Conservation (phyloP, 208 protist species). For the Wallacemonas rigidus region DNA sequence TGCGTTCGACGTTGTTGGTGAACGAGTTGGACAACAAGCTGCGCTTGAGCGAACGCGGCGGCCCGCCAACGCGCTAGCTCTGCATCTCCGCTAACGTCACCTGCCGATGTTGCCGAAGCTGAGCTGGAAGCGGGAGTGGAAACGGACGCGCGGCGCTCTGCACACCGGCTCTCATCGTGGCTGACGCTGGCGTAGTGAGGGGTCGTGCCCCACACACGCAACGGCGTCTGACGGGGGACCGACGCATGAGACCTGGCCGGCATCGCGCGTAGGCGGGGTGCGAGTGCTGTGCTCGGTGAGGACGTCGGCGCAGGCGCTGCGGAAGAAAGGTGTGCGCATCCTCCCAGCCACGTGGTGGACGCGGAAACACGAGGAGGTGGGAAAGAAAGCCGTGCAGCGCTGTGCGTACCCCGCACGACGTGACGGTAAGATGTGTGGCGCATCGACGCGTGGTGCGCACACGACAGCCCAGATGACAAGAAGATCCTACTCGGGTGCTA, state of each 20-base stretch:
- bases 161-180: no score
- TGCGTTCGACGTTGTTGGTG: background rate
- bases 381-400: background rate
- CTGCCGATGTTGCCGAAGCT: background rate
- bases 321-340: background rate
- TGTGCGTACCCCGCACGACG: constrained; percentile 9
- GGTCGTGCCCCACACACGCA: no score
- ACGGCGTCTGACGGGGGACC: no score
- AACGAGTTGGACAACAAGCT: constrained; percentile 1
- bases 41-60: constrained; percentile 5
- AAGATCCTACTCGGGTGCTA: background rate
- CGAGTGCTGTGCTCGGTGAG: no score
- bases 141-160: background rate
- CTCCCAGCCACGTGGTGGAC: background rate
- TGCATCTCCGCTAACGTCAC: background rate
- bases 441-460: no score
- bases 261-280: no score
- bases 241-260: no score
- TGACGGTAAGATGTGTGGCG: background rate
- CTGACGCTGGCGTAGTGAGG: no score
- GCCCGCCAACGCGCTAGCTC: background rate
- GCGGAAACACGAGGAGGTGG: background rate
- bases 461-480: no score
- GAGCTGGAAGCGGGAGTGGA: background rate
- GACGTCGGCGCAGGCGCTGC: background rate